Percentiles rank a stretch among this genome's conserved stretches.
Conservation (phyloP, 495 filamentous ascomycete genomes). For the Hyaloscypha finlandica region DNA sequence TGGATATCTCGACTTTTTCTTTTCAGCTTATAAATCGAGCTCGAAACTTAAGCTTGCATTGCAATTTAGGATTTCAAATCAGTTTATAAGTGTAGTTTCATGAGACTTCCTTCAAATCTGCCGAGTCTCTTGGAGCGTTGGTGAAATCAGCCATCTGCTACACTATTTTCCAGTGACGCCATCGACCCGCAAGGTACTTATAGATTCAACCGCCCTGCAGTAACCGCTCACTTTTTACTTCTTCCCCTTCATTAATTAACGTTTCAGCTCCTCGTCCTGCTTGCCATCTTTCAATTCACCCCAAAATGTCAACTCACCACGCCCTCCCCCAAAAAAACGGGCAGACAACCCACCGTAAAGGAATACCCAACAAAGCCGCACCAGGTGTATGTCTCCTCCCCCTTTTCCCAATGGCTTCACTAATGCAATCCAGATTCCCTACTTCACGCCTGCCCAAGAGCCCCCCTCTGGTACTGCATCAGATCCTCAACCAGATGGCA, state of each 20-base stretch:
- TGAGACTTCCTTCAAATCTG: no score
- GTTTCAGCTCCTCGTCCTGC: not conserved
- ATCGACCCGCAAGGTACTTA: not conserved
- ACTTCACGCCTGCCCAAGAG: conserved; percentile 67
- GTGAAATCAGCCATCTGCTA: not conserved
- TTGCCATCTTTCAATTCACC: not conserved
- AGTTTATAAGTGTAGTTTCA: not conserved
- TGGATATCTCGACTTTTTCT: not conserved
- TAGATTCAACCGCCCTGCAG: not conserved
- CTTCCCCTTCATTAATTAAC: not conserved
- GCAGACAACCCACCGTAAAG: conserved; percentile 7
- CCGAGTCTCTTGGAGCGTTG: no score
- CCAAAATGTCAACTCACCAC: conserved; percentile 27
- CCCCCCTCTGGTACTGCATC: conserved; percentile 67
- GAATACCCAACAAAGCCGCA: conserved; percentile 26
- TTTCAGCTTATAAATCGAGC: not conserved
- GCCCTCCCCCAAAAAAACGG: conserved; percentile 17
- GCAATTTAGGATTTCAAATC: not conserved
- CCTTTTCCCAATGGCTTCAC: not conserved
- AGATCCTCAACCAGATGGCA: conserved; percentile 58
- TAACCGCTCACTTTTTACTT: not conserved
- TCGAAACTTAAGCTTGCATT: not conserved
- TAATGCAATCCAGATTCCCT: conserved; percentile 45
- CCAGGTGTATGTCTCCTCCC: conserved; percentile 17
- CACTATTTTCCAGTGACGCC: not conserved